Base-by-base conservation (phyloP, 345 rosid species). In the sweet orange (Citrus sinensis) region DNA sequence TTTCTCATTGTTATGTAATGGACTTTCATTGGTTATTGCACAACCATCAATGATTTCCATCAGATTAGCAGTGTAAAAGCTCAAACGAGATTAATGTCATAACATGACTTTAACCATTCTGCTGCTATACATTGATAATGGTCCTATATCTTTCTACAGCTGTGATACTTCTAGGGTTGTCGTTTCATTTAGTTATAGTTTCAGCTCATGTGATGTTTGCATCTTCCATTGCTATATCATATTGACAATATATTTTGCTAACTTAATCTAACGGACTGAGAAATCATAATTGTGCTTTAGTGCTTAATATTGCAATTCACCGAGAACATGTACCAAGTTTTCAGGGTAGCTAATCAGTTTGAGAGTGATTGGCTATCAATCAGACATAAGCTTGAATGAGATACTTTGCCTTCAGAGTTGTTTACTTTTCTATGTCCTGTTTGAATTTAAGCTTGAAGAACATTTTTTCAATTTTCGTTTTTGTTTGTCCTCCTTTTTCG, bases 401-500 rank as follows among this genome's bases (percentile, higher is more conserved):
- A 54, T 16, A 73, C 17, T 46, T 46, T 46, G 51, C 51, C 51
- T 46, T 13, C 17, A 11, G 10, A 62, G 25, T 73, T 58, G 20
- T 34, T 42, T 71, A n/a, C 17, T 7, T 19, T 2, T 69, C 5
- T 67, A 3, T 20, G 29, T 68, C 9, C 27, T 39, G 59, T 61
- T 76, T 61, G 67, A 39, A 34, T 65, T 20, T 22, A 25, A 9
- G 8, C 16, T 29, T 10, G 25, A 5, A 42, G n/a, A 62, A 29
- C 19, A 61, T 7, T 5, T 74, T 9, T 9, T 51, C 37, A 20
- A 65, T 39, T 27, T 32, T 61, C 20, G 24, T 39, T 10, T 24
- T 27, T 71, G 67, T 46, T 66, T 75, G 56, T 20, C 56, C 56
- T n/a, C 16, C 58, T 24, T 75, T 79, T 16, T 69, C 72, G 58